A percentile compares a stretch with the other conserved stretches of the same genome.
Conservation (phyloP, 768 basidiomycete species). For the Podaxis mareebaensis region DNA sequence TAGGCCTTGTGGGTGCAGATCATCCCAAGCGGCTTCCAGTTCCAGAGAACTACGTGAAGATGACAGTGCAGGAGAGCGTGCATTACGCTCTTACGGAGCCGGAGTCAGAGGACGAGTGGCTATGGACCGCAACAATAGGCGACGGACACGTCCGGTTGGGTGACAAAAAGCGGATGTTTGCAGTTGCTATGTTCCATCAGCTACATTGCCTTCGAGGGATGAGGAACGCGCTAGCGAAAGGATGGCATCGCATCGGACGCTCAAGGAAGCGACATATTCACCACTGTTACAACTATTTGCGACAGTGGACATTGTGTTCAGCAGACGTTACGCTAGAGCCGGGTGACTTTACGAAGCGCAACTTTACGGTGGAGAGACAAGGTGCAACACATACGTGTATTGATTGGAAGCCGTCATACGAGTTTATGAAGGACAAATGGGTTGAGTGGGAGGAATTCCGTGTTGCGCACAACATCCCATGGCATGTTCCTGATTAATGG, state of each 20-base stretch:
- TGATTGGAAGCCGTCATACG: conserved; percentile 40
- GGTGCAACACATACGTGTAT: conserved; percentile 42
- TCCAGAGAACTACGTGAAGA: conserved; percentile 27
- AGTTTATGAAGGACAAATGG: conserved; percentile 35
- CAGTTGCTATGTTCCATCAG: conserved; percentile 46
- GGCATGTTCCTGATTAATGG: conserved; percentile 23
- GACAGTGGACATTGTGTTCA: conserved; percentile 44
- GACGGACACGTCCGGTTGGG: conserved; percentile 29
- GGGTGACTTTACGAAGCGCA: conserved; percentile 36
- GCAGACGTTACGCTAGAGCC: conserved; percentile 51
- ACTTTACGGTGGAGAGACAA: conserved; percentile 34
- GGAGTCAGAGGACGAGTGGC: conserved; percentile 30
- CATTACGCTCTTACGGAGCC: conserved; percentile 28
- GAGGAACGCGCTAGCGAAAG: conserved; percentile 27
- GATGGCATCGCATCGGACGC: conserved; percentile 22
- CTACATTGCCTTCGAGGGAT: conserved; percentile 44
- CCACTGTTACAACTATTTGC: conserved; percentile 52
- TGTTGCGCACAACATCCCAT: conserved; percentile 25
- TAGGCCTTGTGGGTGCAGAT: conserved; percentile 29
- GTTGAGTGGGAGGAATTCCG: conserved; percentile 32
- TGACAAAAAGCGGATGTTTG: conserved; percentile 31
- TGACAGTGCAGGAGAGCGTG: conserved; percentile 29
- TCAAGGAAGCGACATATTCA: conserved; percentile 29
- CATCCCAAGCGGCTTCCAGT: conserved; percentile 30
- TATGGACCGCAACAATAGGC: conserved; percentile 29